These are phyloP conservation scores for Quercus berberidifolia DNA, from an alignment of 306 rosid genomes.

Conservation along the genomic window DNA sequence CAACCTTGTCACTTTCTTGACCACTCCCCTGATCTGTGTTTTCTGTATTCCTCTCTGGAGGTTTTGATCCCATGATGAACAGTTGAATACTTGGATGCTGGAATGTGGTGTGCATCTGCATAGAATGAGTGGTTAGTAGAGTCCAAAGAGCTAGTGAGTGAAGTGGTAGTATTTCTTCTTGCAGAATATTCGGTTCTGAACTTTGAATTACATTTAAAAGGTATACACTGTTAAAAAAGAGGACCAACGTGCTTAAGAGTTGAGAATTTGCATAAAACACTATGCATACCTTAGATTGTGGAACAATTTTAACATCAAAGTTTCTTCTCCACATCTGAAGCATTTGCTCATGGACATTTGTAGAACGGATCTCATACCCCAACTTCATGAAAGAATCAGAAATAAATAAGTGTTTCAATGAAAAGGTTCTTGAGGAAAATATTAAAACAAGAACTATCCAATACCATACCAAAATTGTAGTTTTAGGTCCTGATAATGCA, in stretches of 20 bases:
- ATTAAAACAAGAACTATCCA: not conserved
- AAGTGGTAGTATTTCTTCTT: not conserved
- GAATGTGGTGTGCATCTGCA: slow-evolving; percentile 89
- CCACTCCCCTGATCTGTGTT: slow-evolving; percentile 16
- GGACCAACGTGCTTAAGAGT: no score
- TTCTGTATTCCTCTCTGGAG: slow-evolving; percentile 24
- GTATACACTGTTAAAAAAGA: not conserved
- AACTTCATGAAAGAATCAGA: slow-evolving; percentile 43
- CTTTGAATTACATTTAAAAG: not conserved
- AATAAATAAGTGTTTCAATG: slow-evolving; percentile 2
- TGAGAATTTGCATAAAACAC: not conserved
- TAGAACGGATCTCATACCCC: slow-evolving; percentile 89
- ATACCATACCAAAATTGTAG: slow-evolving; percentile 61
- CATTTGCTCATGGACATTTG: slow-evolving; percentile 86
- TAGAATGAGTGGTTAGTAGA: slow-evolving; percentile 9
- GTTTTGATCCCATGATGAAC: slow-evolving; percentile 56
- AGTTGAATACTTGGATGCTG: slow-evolving; percentile 93
- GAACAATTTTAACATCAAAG: slow-evolving; percentile 70
- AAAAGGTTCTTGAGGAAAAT: not conserved
- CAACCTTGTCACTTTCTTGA: slow-evolving; percentile 31
- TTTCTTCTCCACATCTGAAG: slow-evolving; percentile 78
- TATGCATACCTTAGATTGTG: slow-evolving; percentile 70
- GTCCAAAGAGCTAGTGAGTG: not conserved
- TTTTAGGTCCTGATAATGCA: slow-evolving; percentile 86
- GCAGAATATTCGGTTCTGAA: not conserved